Conservation (phyloP, 306 rosid genomes). For the Quercus aquifolioides region DNA sequence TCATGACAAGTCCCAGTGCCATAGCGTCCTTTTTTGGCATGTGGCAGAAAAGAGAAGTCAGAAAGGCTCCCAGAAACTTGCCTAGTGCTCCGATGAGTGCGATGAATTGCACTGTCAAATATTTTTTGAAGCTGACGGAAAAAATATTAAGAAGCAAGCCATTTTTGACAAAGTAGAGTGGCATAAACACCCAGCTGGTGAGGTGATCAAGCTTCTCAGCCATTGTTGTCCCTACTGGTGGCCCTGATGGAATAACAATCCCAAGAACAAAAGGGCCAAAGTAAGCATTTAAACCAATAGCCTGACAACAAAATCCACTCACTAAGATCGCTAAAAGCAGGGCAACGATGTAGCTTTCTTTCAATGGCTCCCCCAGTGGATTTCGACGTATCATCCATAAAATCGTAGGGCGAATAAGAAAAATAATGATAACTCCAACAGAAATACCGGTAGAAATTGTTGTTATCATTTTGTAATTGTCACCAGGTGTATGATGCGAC, state of each 20-base stretch:
- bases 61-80: constrained; percentile 27
- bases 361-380: constrained; percentile 22
- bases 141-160: constrained; percentile 19
- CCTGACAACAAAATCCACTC: constrained; percentile 21
- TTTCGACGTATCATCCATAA: constrained; percentile 19
- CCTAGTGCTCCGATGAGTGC: constrained; percentile 17
- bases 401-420: background rate
- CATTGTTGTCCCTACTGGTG: constrained; percentile 25
- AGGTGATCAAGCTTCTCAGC: constrained; percentile 24
- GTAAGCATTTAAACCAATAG: constrained; percentile 22
- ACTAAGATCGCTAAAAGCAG: constrained; percentile 19
- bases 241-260: constrained; percentile 25
- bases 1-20: constrained; percentile 35
- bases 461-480: background rate
- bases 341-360: background rate
- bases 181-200: constrained; percentile 34
- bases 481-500: background rate
- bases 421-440: background rate
- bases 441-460: background rate
- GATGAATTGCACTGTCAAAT: background rate
- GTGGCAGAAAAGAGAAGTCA: background rate
- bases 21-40: constrained; percentile 25
- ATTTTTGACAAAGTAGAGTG: constrained; percentile 24
- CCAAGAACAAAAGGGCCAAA: constrained; percentile 35
- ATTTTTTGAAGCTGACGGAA: background rate